Evolutionary conservation across 1,139 yeast species (phyloP).

Genomic region (Debaryomyces fabryi): DNA sequence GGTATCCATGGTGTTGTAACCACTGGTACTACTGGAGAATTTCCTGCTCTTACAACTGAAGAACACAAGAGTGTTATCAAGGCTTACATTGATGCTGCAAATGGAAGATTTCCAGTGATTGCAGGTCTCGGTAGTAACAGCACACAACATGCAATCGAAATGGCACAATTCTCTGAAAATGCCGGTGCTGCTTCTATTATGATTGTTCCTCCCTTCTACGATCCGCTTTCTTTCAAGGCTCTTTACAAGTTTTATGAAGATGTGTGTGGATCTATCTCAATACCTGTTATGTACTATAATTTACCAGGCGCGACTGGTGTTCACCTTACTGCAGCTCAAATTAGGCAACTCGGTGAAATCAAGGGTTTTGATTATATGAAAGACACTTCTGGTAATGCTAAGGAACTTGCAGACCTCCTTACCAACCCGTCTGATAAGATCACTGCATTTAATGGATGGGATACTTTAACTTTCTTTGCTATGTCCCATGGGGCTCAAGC

Average conservation of each 20-base stretch:
- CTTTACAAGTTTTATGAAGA: conserved; percentile 17
- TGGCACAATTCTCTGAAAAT: conserved; percentile 18
- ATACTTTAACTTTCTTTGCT: conserved; percentile 18
- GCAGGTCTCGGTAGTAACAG: conserved; percentile 20
- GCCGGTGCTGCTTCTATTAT: conserved; percentile 19
- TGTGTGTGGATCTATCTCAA: conserved; percentile 18
- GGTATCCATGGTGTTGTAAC: conserved; percentile 20
- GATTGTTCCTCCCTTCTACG: conserved; percentile 22
- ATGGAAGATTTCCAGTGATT: conserved; percentile 17
- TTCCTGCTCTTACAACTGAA: conserved; percentile 18
- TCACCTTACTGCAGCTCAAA: conserved; percentile 17
- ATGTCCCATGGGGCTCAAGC: conserved; percentile 18
- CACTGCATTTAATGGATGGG: conserved; percentile 19
- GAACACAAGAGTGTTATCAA: conserved; percentile 19
- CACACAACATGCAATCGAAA: conserved; percentile 17
- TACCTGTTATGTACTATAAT: conserved; percentile 20
- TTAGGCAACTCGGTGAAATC: conserved; percentile 16
- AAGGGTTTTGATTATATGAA: conserved; percentile 19
- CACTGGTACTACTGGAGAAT: conserved; percentile 22
- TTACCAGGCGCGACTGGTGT: conserved; percentile 20
- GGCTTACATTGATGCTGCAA: conserved; percentile 19
- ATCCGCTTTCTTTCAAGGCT: conserved; percentile 17
- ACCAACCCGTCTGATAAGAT: conserved; percentile 16
- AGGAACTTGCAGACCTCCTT: conserved; percentile 17
- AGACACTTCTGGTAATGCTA: conserved; percentile 21